phyloP scores from a whole-genome alignment of 495 filamentous ascomycete species.

The Daldinia concentrica region DNA sequence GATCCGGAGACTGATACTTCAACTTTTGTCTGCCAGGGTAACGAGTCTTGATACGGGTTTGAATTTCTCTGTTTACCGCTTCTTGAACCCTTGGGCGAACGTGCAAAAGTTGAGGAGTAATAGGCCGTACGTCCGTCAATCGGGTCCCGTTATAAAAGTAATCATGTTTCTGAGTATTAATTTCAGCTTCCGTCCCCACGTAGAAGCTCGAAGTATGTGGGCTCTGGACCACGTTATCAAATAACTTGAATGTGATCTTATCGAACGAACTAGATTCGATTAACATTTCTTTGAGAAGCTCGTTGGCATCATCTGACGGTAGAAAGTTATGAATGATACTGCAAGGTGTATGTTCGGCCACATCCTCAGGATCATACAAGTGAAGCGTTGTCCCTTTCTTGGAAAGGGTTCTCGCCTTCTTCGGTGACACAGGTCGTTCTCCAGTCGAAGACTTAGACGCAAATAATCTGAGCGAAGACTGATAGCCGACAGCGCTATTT shows the following conservation, averaged over 20 bases:
- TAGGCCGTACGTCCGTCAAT: constrained; percentile 74
- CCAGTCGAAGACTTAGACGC: constrained; percentile 50
- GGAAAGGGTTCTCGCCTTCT: constrained; percentile 63
- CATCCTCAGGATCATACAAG: constrained; percentile 79
- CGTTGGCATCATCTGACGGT: constrained; percentile 71
- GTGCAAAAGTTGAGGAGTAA: constrained; percentile 73
- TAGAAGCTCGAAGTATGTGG: constrained; percentile 86
- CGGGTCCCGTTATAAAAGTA: constrained; percentile 85
- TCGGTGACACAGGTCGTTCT: constrained; percentile 47
- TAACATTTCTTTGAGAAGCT: constrained; percentile 78
- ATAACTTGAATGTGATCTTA: constrained; percentile 80
- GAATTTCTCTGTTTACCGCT: constrained; percentile 78
- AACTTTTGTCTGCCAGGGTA: constrained; percentile 74
- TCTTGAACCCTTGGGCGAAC: constrained; percentile 72
- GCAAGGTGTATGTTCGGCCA: constrained; percentile 84
- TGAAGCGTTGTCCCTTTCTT: constrained; percentile 84
- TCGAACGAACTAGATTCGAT: constrained; percentile 78
- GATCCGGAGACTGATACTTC: constrained; percentile 73
- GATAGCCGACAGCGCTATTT: constrained; percentile 53
- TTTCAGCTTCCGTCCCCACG: constrained; percentile 72
- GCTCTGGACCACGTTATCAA: constrained; percentile 81
- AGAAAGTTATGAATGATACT: constrained; percentile 93
- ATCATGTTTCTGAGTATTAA: constrained; percentile 71
- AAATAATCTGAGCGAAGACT: constrained; percentile 67
- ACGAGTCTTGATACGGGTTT: constrained; percentile 66